Base-by-base conservation (phyloP, 768 basidiomycete genomes). In the Calocybe indica region DNA sequence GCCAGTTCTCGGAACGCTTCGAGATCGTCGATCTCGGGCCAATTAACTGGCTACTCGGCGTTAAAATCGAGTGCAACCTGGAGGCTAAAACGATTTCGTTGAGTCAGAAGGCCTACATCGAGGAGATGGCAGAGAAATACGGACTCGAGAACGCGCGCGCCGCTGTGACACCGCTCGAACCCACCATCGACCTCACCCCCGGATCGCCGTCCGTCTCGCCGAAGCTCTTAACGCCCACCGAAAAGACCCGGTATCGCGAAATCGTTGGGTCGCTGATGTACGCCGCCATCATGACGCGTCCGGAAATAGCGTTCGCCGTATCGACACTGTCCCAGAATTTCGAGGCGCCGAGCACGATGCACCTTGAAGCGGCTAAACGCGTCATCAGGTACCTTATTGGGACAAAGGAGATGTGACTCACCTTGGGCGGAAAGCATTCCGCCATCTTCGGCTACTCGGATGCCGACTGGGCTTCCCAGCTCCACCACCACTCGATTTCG, bases 191-290 rank as follows among this genome's bases (percentile, higher is more conserved):
- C 3, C 36, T 48, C 40, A 40, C 46, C 28, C 22, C 28, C 31
- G 13, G n/a, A 4, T 43, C 29, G 30, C 34, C 29, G 34, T 13
- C 7, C 43, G 30, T 5, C n/a, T 15, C 3, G 50, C 47, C 32
- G 42, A 43, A 11, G 47, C 32, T 33, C 53, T 3, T 33, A 7
- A 46, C 50, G 7, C 6, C 15, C 12, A 51, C 48, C 46, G 28
- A 34, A 30, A 42, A 45, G 30, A 45, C 52, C 48, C 0, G 15
- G 7, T 69, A 69, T 39, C 47, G 50, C 3, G 45, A 62, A 35
- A 44, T 53, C 10, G 52, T 71, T 5, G 63, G 66, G 0, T 59
- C 55, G 0, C 49, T 70, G 14, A 58, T 66, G 44, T 70, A 66
- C 44, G 40, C 57, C 12, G 47, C 57, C 2, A 47, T 58, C 6